Evolutionary conservation across 306 rosid species (phyloP).

Genomic region (Corylus heterophylla): DNA sequence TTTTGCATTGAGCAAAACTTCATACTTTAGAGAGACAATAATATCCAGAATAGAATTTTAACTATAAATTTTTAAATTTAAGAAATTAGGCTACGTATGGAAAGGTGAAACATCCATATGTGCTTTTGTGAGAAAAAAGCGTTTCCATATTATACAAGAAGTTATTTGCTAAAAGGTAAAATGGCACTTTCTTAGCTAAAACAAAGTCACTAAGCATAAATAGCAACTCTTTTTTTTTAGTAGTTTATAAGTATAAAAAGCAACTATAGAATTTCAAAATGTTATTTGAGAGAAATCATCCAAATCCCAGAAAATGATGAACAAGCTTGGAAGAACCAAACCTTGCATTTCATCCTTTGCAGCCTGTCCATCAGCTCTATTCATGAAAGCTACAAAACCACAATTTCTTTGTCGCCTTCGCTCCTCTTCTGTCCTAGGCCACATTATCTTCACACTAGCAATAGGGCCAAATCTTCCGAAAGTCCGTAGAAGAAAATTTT

Average conservation of each 20-base stretch:
- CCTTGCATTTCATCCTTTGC: conserved; percentile 99
- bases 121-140: background rate
- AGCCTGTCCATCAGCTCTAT: conserved; percentile 97
- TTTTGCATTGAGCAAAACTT: background rate
- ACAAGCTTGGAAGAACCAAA: conserved; percentile 31
- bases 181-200: background rate
- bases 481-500: conserved; percentile 95
- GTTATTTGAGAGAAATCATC: conserved; percentile 5
- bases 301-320: background rate
- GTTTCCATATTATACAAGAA: background rate
- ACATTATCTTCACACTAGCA: conserved; percentile 99
- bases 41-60: background rate
- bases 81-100: background rate
- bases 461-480: conserved; percentile 99
- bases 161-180: background rate
- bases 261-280: background rate
- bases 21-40: background rate
- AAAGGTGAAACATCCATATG: background rate
- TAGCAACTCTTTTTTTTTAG: background rate
- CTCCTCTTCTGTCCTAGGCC: conserved; percentile 99
- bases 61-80: background rate
- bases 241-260: background rate
- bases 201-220: background rate
- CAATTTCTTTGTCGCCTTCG: conserved; percentile 97
- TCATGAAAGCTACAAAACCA: conserved; percentile 99